A percentile compares a stretch with the other conserved stretches of the same genome.
Evolutionary conservation across 2,329 filamentous ascomycete species (phyloP).

Genomic region (Bipolaris sorokiniana): DNA sequence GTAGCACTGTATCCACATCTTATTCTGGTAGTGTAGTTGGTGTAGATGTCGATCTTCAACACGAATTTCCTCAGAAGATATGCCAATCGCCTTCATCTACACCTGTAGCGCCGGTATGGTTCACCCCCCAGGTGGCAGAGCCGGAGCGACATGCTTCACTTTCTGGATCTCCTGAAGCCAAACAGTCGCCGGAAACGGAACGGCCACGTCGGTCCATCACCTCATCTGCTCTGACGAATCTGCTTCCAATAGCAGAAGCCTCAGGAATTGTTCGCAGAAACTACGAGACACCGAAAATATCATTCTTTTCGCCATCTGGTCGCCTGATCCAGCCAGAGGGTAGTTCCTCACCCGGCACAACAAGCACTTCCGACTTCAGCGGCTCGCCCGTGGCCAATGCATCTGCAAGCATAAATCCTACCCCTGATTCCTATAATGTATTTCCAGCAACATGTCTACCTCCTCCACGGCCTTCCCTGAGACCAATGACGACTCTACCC

Average conservation of each 20-base stretch:
- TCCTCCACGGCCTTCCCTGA: slow-evolving; percentile 24
- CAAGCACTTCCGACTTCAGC: slow-evolving; percentile 13
- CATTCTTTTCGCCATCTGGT: slow-evolving; percentile 45
- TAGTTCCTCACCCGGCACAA: slow-evolving; percentile 19
- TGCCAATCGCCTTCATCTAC: slow-evolving; percentile 32
- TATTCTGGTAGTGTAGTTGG: slow-evolving; percentile 46
- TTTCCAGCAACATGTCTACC: slow-evolving; percentile 20
- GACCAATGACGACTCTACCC: slow-evolving; percentile 32
- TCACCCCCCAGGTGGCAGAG: slow-evolving; percentile 32
- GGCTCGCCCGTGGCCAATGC: slow-evolving; percentile 13
- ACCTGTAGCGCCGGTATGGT: slow-evolving; percentile 33
- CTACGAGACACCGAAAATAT: slow-evolving; percentile 36
- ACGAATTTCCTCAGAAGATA: slow-evolving; percentile 20
- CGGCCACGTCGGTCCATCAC: slow-evolving; percentile 30
- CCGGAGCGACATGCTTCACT: slow-evolving; percentile 22
- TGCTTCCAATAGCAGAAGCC: slow-evolving; percentile 48
- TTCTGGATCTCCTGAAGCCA: slow-evolving; percentile 15
- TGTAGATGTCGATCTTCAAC: slow-evolving; percentile 44
- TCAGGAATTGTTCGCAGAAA: slow-evolving; percentile 44
- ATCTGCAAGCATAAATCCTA: slow-evolving; percentile 20
- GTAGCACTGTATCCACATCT: slow-evolving; percentile 43
- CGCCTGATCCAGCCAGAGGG: slow-evolving; percentile 41
- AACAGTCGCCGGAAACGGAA: slow-evolving; percentile 6
- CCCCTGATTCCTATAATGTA: slow-evolving; percentile 4
- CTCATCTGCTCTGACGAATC: slow-evolving; percentile 45